Conservation (phyloP, 768 basidiomycete genomes). For the Ramaria rubella region DNA sequence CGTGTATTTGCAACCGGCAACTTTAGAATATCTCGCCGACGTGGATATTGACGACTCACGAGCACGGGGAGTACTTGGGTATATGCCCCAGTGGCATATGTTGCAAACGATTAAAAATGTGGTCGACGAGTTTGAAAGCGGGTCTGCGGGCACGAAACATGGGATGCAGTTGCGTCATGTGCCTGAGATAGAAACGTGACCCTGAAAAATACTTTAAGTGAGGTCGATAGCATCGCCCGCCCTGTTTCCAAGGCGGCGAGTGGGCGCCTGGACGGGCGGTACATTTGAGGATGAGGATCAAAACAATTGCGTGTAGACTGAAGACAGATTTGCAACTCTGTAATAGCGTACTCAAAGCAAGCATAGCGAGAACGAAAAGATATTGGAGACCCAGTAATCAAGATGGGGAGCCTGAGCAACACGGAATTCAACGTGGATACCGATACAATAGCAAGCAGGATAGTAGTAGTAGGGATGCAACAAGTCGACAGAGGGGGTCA, state of each 20-base stretch:
- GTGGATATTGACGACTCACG: constrained; percentile 30
- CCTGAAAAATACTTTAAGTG: background rate
- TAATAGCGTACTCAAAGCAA: background rate
- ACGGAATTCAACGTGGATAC: background rate
- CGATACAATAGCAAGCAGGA: background rate
- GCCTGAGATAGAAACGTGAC: background rate
- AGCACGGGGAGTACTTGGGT: constrained; percentile 29
- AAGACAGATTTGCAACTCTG: background rate
- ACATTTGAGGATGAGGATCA: too few species aligned
- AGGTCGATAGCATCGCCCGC: too few species aligned
- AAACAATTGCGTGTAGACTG: too few species aligned
- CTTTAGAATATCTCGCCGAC: constrained; percentile 26
- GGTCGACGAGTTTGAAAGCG: constrained; percentile 22
- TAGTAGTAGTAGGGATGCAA: background rate
- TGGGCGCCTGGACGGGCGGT: too few species aligned
- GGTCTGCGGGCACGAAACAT: background rate
- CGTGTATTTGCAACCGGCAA: constrained; percentile 28
- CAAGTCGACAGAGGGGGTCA: background rate
- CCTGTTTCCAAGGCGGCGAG: too few species aligned
- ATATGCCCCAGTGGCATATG: constrained; percentile 27
- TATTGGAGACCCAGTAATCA: background rate
- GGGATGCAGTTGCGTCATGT: background rate
- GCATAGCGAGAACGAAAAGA: background rate
- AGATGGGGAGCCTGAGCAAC: background rate
- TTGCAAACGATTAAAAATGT: constrained; percentile 28